A percentile compares a stretch with the other conserved stretches of the same genome.
These are phyloP conservation scores for Patellaria atrata DNA, from an alignment of 495 filamentous ascomycete genomes.

Conservation along the genomic window DNA sequence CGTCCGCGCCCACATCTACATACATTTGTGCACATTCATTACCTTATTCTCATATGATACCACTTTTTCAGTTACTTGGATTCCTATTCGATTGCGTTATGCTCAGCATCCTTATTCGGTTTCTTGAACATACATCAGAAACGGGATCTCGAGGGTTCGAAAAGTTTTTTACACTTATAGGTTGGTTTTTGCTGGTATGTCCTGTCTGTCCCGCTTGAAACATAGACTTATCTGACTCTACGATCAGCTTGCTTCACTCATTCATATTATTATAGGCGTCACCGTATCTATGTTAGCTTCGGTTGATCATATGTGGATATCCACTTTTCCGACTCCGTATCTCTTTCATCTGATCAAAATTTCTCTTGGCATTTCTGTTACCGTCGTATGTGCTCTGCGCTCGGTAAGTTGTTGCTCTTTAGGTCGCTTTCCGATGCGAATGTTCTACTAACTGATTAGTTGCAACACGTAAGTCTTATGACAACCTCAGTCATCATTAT, in stretches of 20 bases:
- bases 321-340: conserved; percentile 5
- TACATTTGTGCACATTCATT: not conserved
- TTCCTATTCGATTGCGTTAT: not conserved
- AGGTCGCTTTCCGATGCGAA: not conserved
- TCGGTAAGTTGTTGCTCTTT: conserved; percentile 12
- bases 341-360: conserved; percentile 6
- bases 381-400: conserved; percentile 16
- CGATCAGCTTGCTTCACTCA: not conserved
- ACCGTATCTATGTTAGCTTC: not conserved
- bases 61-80: not conserved
- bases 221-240: not conserved
- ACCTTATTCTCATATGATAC: not conserved
- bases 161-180: not conserved
- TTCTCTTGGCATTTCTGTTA: conserved; percentile 11
- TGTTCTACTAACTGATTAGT: conserved; percentile 1
- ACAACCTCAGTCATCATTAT: conserved; percentile 8
- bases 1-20: not conserved
- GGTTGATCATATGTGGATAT: conserved; percentile 1
- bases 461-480: conserved; percentile 7
- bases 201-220: not conserved
- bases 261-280: not conserved
- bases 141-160: not conserved
- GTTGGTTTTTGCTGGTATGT: not conserved
- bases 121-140: not conserved
- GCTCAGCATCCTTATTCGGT: not conserved